Percentiles rank a stretch among this genome's conserved stretches.
These are phyloP conservation scores for Aurantiochytrium sp. DNA, from an alignment of 108 stramenopile species.

Conservation along the genomic window DNA sequence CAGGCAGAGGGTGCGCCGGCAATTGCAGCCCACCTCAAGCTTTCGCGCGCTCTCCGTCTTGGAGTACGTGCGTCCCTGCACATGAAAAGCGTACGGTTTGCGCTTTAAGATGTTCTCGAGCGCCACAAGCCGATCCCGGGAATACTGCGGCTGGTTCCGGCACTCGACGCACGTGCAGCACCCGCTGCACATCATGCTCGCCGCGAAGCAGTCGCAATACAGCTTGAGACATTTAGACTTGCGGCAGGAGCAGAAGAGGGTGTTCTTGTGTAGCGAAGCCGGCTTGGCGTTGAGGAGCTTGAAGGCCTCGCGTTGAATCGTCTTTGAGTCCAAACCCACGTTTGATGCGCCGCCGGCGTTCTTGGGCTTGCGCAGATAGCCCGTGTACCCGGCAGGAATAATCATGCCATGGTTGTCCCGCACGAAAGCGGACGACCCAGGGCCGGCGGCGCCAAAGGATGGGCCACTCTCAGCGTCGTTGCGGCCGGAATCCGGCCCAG, in stretches of 20 bases:
- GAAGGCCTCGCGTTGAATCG: background rate
- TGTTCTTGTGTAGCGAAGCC: background rate
- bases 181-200: background rate
- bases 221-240: conserved; percentile 11
- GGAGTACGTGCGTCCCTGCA: background rate
- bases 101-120: background rate
- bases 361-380: background rate
- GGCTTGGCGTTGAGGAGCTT: background rate
- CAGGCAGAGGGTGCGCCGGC: conserved; percentile 82
- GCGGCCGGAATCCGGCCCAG: too few relatives aligned
- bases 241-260: background rate
- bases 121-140: background rate
- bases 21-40: conserved; percentile 88
- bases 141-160: background rate
- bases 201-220: conserved; percentile 50
- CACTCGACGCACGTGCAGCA: background rate
- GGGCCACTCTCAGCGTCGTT: too few relatives aligned
- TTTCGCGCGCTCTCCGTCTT: background rate
- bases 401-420: background rate
- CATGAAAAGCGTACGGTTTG: background rate
- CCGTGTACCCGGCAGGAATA: background rate
- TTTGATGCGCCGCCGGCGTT: background rate
- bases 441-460: too few relatives aligned
- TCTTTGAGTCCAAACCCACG: background rate
- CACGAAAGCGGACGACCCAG: background rate